Percentiles rank a stretch among this genome's conserved stretches.
Conservation (phyloP, 2,329 filamentous ascomycete genomes). For the Coleophoma eucalyptorum region DNA sequence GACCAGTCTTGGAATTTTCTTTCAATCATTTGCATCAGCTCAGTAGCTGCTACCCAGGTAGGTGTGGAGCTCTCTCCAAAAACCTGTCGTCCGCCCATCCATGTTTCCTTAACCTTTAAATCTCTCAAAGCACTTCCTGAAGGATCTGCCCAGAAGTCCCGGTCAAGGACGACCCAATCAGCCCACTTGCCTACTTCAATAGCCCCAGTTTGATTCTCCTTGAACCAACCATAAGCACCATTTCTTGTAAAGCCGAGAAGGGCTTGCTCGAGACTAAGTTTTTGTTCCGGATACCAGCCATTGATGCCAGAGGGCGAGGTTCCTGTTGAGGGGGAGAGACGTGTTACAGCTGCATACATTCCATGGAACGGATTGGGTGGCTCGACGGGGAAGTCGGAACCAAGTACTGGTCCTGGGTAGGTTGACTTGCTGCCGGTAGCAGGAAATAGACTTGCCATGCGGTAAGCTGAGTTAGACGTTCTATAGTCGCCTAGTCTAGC, state of each 20-base stretch:
- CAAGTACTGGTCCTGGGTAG: conserved; percentile 46
- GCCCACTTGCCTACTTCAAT: conserved; percentile 59
- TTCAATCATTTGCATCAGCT: no score
- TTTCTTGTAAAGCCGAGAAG: conserved; percentile 58
- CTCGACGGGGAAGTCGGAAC: conserved; percentile 71
- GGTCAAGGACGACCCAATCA: conserved; percentile 68
- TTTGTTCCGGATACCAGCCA: conserved; percentile 59
- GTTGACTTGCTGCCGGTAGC: conserved; percentile 14
- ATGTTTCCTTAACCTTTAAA: conserved; percentile 60
- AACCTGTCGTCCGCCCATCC: conserved; percentile 50
- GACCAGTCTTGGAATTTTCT: no score
- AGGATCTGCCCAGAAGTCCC: conserved; percentile 44
- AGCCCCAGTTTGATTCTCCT: conserved; percentile 54
- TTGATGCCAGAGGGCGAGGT: conserved; percentile 39
- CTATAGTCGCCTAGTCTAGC: conserved; percentile 53
- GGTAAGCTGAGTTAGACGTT: conserved; percentile 54
- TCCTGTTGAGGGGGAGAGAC: conserved; percentile 55
- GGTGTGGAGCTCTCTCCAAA: no score
- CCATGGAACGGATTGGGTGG: conserved; percentile 64
- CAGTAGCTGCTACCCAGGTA: no score
- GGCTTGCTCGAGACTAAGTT: conserved; percentile 54
- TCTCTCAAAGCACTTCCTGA: conserved; percentile 46
- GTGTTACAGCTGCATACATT: conserved; percentile 63
- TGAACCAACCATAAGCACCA: conserved; percentile 55
- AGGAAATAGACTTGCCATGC: conserved; percentile 59